phyloP scores from a whole-genome alignment of 495 filamentous ascomycete genomes.

The Rhizodiscina lignyota region DNA sequence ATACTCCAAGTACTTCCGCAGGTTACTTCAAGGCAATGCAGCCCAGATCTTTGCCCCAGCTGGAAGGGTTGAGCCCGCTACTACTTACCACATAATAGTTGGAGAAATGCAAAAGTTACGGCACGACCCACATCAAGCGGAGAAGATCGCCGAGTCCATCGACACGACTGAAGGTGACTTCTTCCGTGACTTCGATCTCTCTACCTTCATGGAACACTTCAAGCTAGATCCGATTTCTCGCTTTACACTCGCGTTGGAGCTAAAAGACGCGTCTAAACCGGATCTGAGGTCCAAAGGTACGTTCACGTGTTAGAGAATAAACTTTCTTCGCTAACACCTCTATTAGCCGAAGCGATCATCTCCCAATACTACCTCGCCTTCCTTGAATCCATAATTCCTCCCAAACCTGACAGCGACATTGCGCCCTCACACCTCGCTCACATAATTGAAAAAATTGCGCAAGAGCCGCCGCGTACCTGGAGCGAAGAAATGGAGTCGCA shows the following conservation, averaged over 20 bases:
- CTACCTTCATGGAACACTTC: conserved; percentile 86
- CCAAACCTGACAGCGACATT: conserved; percentile 41
- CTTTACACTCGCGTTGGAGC: conserved; percentile 74
- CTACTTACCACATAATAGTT: conserved; percentile 65
- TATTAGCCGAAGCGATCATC: conserved; percentile 70
- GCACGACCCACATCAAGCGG: conserved; percentile 61
- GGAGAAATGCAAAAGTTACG: conserved; percentile 73
- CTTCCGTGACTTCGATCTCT: conserved; percentile 85
- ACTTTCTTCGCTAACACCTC: too few species aligned
- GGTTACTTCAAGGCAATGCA: conserved; percentile 70
- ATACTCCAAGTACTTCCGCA: conserved; percentile 79
- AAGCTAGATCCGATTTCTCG: conserved; percentile 76
- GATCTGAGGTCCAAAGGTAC: conserved; percentile 87
- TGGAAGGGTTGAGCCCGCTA: conserved; percentile 49
- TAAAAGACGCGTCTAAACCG: conserved; percentile 57
- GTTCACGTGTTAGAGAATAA: too few species aligned
- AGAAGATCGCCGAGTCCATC: conserved; percentile 83
- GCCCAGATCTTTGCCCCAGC: conserved; percentile 66
- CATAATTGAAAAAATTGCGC: conserved; percentile 65
- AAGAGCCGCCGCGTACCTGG: conserved; percentile 68
- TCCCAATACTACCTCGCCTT: conserved; percentile 59
- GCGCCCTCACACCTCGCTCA: conserved; percentile 48
- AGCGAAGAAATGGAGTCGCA: conserved; percentile 55
- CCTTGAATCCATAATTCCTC: conserved; percentile 34
- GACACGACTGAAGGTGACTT: conserved; percentile 75